Evolutionary conservation across 2,329 filamentous ascomycete species (phyloP).

Genomic region (Dendrostoma leiphaemia): DNA sequence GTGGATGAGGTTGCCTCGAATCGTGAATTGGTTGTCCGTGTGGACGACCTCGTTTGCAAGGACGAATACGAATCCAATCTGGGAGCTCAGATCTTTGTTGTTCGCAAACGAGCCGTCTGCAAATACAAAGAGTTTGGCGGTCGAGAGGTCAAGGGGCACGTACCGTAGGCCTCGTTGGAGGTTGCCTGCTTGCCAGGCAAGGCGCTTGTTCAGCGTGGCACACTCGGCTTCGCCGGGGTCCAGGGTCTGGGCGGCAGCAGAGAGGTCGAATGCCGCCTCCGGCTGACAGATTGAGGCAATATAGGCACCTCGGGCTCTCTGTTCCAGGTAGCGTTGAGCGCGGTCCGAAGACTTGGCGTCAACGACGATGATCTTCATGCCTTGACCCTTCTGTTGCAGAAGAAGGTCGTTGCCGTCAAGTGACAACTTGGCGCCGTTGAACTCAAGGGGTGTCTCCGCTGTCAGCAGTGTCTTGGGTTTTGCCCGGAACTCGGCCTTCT

Average conservation of each 20-base stretch:
- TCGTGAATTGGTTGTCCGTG: conserved; percentile 7
- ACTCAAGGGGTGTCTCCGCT: not conserved
- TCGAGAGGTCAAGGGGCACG: too few relatives aligned
- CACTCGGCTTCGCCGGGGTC: too few relatives aligned
- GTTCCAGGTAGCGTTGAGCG: not conserved
- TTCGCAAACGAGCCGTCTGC: conserved; percentile 20
- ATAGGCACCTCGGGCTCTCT: not conserved
- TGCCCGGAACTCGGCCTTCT: not conserved
- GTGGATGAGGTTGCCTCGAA: conserved; percentile 18
- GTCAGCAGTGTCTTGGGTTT: not conserved
- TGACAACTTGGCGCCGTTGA: not conserved
- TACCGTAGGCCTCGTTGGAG: too few relatives aligned
- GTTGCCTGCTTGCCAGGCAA: too few relatives aligned
- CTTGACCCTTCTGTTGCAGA: not conserved
- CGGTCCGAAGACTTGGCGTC: not conserved
- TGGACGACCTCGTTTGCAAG: conserved; percentile 14
- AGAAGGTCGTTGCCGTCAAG: not conserved
- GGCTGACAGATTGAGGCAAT: not conserved
- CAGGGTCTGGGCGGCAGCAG: too few relatives aligned
- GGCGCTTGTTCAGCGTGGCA: too few relatives aligned
- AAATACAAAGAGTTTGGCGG: too few relatives aligned
- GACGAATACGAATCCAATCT: conserved; percentile 21
- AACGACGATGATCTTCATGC: not conserved
- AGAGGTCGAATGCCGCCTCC: not conserved
- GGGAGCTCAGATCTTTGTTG: conserved; percentile 20